phyloP scores from a whole-genome alignment of 768 basidiomycete genomes.

The Hericium rajendrae region DNA sequence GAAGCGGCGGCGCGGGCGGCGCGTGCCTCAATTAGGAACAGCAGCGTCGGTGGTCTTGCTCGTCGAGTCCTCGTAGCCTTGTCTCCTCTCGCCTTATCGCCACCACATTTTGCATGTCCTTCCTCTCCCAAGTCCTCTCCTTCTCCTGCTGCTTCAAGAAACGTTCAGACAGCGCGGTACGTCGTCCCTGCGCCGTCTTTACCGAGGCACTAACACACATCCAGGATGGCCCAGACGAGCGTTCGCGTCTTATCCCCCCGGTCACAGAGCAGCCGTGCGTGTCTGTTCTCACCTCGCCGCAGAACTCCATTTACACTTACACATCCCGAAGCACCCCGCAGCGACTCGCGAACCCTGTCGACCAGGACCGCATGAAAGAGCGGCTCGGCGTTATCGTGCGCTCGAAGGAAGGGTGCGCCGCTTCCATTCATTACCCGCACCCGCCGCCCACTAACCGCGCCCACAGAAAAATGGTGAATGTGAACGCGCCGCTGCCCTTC shows the following conservation, averaged over 20 bases:
- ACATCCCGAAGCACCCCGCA: neutral
- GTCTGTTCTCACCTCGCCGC: too few species aligned
- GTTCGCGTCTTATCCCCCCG: slow-evolving; percentile 23
- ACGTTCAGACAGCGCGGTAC: neutral
- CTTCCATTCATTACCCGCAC: neutral
- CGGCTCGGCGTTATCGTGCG: slow-evolving; percentile 47
- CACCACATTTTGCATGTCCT: neutral
- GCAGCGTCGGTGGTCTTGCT: neutral
- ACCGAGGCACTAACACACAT: neutral
- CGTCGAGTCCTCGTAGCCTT: neutral
- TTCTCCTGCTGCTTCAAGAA: neutral
- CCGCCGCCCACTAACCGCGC: neutral
- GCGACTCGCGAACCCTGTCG: slow-evolving; percentile 21
- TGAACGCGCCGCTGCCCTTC: slow-evolving; percentile 51
- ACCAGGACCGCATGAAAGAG: slow-evolving; percentile 42
- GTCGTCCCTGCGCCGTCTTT: neutral
- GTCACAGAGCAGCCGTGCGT: slow-evolving; percentile 21
- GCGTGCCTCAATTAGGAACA: neutral
- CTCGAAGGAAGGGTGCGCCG: slow-evolving; percentile 47
- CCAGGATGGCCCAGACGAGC: slow-evolving; percentile 16
- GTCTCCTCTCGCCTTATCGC: neutral
- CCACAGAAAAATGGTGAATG: slow-evolving; percentile 63
- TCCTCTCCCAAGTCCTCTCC: neutral
- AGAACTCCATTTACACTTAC: neutral
- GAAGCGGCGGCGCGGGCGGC: neutral